A percentile compares a stretch with the other conserved stretches of the same genome.
phyloP scores from a whole-genome alignment of 2,329 filamentous ascomycete species.

The Alternaria sp. region DNA sequence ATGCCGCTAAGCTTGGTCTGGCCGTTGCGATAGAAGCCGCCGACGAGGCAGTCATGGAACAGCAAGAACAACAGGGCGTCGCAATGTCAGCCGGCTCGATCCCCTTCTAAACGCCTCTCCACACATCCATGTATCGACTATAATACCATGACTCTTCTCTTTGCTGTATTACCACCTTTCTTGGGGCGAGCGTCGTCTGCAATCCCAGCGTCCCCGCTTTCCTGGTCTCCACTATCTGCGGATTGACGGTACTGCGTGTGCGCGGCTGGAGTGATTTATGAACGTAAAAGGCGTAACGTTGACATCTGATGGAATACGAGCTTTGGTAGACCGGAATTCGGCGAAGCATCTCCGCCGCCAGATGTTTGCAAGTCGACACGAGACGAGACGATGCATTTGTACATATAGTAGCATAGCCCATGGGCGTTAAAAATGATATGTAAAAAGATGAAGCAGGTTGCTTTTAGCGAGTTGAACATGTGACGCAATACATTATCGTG shows the following conservation, averaged over 20 bases:
- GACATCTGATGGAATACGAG: conserved; percentile 31
- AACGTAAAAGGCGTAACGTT: conserved; percentile 37
- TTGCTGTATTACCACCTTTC: conserved; percentile 53
- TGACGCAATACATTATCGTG: conserved; percentile 35
- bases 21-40: conserved; percentile 73
- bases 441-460: conserved; percentile 6
- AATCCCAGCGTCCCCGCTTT: conserved; percentile 32
- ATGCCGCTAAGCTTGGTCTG: conserved; percentile 93
- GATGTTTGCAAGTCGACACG: conserved; percentile 19
- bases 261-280: conserved; percentile 20
- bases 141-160: conserved; percentile 51
- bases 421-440: conserved; percentile 25
- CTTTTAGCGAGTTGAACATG: background rate
- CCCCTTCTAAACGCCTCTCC: conserved; percentile 49
- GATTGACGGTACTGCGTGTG: conserved; percentile 36
- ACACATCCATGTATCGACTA: conserved; percentile 40
- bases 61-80: conserved; percentile 47
- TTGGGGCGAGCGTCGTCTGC: conserved; percentile 38
- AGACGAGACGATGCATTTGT: conserved; percentile 35
- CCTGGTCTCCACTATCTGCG: conserved; percentile 31
- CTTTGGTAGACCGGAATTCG: conserved; percentile 26
- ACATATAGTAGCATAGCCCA: conserved; percentile 46
- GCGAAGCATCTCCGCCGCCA: conserved; percentile 22
- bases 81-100: conserved; percentile 44
- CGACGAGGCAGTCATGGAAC: conserved; percentile 53